Conservation (phyloP, 1,284 basidiomycete species). For the Ceratobasidium papillatum region DNA sequence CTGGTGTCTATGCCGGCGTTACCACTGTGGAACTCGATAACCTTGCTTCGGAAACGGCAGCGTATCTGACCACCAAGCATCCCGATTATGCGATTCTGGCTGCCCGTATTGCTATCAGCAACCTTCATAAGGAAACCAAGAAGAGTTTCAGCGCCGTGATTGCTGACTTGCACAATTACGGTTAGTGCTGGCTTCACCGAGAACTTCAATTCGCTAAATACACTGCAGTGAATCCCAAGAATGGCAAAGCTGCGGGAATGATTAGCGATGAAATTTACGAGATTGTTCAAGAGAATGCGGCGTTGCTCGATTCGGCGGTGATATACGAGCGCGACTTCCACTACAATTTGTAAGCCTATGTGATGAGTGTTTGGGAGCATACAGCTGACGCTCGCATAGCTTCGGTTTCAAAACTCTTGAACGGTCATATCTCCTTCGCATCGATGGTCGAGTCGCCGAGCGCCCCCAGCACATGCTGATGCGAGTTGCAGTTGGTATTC, state of each 20-base stretch:
- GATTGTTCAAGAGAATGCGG: constrained; percentile 83
- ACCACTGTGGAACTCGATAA: constrained; percentile 99
- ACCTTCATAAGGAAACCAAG: constrained; percentile 99
- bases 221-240: constrained; percentile 91
- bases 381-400: constrained; percentile 56
- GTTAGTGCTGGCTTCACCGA: constrained; percentile 56
- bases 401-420: constrained; percentile 99
- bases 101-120: constrained; percentile 97
- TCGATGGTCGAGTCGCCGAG: constrained; percentile 95
- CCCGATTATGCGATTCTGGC: constrained; percentile 99
- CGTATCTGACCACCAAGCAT: constrained; percentile 95
- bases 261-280: constrained; percentile 91
- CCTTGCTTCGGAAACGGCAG: constrained; percentile 95
- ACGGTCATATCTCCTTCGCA: constrained; percentile 94
- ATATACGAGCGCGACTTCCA: constrained; percentile 99
- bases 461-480: constrained; percentile 99
- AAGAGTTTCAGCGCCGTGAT: constrained; percentile 96
- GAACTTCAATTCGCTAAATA: background rate
- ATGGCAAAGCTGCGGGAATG: constrained; percentile 86
- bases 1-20: constrained; percentile 94
- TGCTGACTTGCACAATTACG: constrained; percentile 89
- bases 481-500: constrained; percentile 98
- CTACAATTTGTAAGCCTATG: constrained; percentile 81
- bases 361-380: background rate
- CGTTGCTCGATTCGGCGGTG: constrained; percentile 89